Conservation (phyloP, 768 basidiomycete species). For the Daedalea quercina region DNA sequence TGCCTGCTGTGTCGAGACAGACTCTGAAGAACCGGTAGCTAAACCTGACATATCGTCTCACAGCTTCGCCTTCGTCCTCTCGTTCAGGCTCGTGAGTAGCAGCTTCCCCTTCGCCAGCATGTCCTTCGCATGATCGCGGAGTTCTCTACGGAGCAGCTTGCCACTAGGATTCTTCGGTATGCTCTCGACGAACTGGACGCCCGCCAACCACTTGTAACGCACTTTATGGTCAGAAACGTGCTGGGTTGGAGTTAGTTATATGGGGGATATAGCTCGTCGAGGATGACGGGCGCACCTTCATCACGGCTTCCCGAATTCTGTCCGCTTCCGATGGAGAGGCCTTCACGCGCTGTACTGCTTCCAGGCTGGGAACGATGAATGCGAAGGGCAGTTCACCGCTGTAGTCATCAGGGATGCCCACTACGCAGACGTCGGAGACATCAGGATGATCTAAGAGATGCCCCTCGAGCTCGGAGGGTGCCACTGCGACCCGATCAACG, state of each 20-base stretch:
- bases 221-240: slow-evolving; percentile 20
- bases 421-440: slow-evolving; percentile 34
- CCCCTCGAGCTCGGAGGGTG: slow-evolving; percentile 31
- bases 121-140: slow-evolving; percentile 19
- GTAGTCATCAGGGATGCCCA: slow-evolving; percentile 66
- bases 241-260: too few species aligned
- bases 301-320: slow-evolving; percentile 38
- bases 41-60: neutral
- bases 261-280: neutral
- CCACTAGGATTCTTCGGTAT: slow-evolving; percentile 27
- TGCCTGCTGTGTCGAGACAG: too few species aligned
- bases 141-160: slow-evolving; percentile 22
- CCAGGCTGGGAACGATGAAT: slow-evolving; percentile 48
- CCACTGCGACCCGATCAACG: slow-evolving; percentile 15
- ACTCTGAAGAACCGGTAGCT: too few species aligned
- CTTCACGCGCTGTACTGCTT: slow-evolving; percentile 30
- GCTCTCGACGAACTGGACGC: slow-evolving; percentile 30
- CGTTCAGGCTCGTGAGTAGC: neutral
- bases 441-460: slow-evolving; percentile 34
- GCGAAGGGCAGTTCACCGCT: slow-evolving; percentile 75
- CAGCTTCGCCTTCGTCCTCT: neutral
- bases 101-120: slow-evolving; percentile 6
- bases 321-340: slow-evolving; percentile 26
- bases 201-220: slow-evolving; percentile 33
- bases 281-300: slow-evolving; percentile 41